Conservation (phyloP, 768 basidiomycete species). For the Suillus alpinus region DNA sequence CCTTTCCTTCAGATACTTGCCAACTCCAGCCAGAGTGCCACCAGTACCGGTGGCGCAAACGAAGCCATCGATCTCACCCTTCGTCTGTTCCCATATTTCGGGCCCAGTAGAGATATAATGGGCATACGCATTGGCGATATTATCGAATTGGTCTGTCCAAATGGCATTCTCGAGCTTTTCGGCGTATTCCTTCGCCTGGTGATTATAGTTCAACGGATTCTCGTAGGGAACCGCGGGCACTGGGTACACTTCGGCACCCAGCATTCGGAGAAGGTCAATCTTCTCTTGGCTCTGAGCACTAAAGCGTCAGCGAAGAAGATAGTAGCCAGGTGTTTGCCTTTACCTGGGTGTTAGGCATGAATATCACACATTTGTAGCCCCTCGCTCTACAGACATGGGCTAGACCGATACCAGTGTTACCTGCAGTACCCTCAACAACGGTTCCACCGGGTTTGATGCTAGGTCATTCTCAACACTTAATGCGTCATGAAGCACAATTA, state of each 20-base stretch:
- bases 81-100: slow-evolving; percentile 91
- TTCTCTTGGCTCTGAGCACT: slow-evolving; percentile 87
- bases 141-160: slow-evolving; percentile 99
- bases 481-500: neutral
- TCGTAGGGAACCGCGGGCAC: slow-evolving; percentile 97
- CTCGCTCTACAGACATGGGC: slow-evolving; percentile 90
- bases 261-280: slow-evolving; percentile 94
- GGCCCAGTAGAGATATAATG: slow-evolving; percentile 92
- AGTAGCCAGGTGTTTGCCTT: slow-evolving; percentile 2
- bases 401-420: slow-evolving; percentile 95
- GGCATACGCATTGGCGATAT: slow-evolving; percentile 84
- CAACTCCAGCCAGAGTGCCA: slow-evolving; percentile 91
- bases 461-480: slow-evolving; percentile 1
- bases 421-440: slow-evolving; percentile 96
- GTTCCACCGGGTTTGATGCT: slow-evolving; percentile 89
- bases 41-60: slow-evolving; percentile 94
- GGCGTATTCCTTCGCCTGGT: slow-evolving; percentile 91
- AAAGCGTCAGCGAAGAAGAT: neutral
- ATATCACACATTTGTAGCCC: slow-evolving; percentile 98
- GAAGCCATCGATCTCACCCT: slow-evolving; percentile 82
- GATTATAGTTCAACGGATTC: slow-evolving; percentile 94
- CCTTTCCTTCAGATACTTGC: slow-evolving; percentile 80
- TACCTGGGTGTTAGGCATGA: slow-evolving; percentile 95
- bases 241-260: slow-evolving; percentile 94
- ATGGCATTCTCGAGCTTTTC: slow-evolving; percentile 71